Evolutionary conservation across 495 filamentous ascomycete species (phyloP).

Genomic region (Penicillium robsamsonii): DNA sequence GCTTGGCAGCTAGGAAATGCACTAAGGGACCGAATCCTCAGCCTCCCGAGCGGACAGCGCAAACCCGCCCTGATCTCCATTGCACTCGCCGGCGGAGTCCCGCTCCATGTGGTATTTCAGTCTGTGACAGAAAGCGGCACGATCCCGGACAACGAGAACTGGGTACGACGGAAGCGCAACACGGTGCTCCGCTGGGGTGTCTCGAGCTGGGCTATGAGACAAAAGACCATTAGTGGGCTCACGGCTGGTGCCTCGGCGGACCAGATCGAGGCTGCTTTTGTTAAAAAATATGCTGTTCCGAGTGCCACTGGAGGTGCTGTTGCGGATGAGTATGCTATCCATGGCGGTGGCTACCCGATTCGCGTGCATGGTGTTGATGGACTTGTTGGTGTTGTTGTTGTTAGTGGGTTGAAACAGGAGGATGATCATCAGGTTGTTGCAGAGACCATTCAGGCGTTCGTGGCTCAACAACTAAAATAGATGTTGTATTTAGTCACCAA

Average conservation of each 20-base stretch:
- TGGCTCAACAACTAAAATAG: conserved; percentile 17
- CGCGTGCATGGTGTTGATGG: conserved; percentile 69
- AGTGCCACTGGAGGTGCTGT: conserved; percentile 41
- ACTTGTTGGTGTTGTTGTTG: conserved; percentile 68
- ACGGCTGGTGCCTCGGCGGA: conserved; percentile 15
- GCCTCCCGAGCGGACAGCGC: conserved; percentile 44
- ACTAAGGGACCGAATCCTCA: conserved; percentile 59
- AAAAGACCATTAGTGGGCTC: conserved; percentile 46
- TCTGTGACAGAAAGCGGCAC: conserved; percentile 55
- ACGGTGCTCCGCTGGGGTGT: conserved; percentile 69
- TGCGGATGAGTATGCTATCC: conserved; percentile 65
- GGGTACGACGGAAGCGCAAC: conserved; percentile 60
- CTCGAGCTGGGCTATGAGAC: conserved; percentile 64
- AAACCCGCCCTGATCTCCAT: conserved; percentile 65
- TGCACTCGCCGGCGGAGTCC: conserved; percentile 44
- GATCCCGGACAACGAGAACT: conserved; percentile 59
- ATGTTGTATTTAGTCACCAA: background rate
- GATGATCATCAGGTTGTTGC: conserved; percentile 75
- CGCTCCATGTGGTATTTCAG: conserved; percentile 60
- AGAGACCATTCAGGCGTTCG: conserved; percentile 56
- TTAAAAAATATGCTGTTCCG: conserved; percentile 52
- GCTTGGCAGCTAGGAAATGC: conserved; percentile 65
- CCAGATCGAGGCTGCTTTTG: conserved; percentile 58
- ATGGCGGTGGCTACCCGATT: conserved; percentile 72
- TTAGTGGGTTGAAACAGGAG: conserved; percentile 73